A percentile compares a stretch with the other conserved stretches of the same genome.
Conservation (phyloP, 2,329 filamentous ascomycete genomes). For the Alternaria burnsii region DNA sequence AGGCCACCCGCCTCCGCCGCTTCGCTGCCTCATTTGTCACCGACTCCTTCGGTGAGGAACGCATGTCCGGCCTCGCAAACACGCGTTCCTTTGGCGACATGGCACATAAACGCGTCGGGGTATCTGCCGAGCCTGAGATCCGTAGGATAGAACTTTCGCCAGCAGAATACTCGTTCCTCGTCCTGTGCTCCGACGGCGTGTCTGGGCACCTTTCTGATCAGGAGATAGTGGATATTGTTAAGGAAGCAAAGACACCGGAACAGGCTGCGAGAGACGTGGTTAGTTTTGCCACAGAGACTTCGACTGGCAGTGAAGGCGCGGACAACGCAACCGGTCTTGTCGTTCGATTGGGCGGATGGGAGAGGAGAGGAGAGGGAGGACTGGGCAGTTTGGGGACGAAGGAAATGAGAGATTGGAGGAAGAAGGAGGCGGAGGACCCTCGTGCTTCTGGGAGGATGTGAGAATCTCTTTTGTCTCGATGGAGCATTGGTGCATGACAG, state of each 20-base stretch:
- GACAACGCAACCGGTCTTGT: constrained; percentile 73
- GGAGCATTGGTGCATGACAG: background rate
- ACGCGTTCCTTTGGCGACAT: constrained; percentile 95
- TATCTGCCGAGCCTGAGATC: constrained; percentile 92
- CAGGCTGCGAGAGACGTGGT: constrained; percentile 82
- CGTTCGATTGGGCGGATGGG: constrained; percentile 70
- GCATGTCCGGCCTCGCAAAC: constrained; percentile 92
- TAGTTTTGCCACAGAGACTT: constrained; percentile 86
- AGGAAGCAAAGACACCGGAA: constrained; percentile 91
- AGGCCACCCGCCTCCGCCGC: constrained; percentile 82
- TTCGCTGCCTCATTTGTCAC: constrained; percentile 89
- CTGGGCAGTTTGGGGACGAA: constrained; percentile 89
- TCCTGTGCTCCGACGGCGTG: constrained; percentile 88
- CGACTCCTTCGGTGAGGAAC: constrained; percentile 96
- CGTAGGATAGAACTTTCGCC: constrained; percentile 79
- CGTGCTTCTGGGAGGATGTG: constrained; percentile 72
- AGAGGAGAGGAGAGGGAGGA: constrained; percentile 80
- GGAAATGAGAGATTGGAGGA: constrained; percentile 86
- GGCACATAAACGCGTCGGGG: constrained; percentile 87
- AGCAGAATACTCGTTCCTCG: constrained; percentile 87
- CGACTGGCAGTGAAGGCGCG: constrained; percentile 57
- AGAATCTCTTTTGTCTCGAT: background rate
- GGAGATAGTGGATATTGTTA: constrained; percentile 94
- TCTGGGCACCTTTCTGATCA: constrained; percentile 87
- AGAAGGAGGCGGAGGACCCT: constrained; percentile 81